Evolutionary conservation across 306 rosid genomes (phyloP).

Genomic region (Vigna reflexopilosa): DNA sequence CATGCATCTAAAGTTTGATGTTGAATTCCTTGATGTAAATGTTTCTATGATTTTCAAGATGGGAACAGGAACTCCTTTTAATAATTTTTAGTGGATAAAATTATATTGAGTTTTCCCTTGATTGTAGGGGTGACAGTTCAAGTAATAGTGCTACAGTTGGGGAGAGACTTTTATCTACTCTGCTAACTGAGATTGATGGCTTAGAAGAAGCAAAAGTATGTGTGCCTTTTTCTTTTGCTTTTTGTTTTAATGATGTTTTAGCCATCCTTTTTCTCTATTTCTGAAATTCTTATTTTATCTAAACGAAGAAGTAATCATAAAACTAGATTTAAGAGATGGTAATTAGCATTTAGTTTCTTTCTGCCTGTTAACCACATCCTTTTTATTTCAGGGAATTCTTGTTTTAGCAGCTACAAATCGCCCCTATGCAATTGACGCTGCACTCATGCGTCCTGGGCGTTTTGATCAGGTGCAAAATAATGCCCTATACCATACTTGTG

Average conservation of each 20-base stretch:
- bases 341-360: conserved; percentile 27
- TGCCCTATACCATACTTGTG: neutral
- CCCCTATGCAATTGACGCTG: conserved; percentile 87
- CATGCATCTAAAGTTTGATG: conserved; percentile 14
- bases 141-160: conserved; percentile 67
- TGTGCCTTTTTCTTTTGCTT: conserved; percentile 9
- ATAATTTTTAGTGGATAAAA: conserved; percentile 22
- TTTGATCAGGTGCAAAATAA: conserved; percentile 73
- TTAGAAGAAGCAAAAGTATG: conserved; percentile 89
- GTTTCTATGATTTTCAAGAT: neutral
- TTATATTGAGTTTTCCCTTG: conserved; percentile 31
- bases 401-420: conserved; percentile 98
- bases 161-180: conserved; percentile 92
- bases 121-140: conserved; percentile 81
- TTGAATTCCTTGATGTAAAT: neutral
- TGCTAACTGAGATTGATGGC: conserved; percentile 97
- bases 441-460: conserved; percentile 95
- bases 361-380: conserved; percentile 12
- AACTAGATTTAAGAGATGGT: conserved; percentile 35
- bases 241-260: conserved; percentile 1
- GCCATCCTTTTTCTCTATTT: conserved; percentile 3
- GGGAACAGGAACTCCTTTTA: neutral
- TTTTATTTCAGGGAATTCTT: conserved; percentile 74
- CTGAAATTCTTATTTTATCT: conserved; percentile 14
- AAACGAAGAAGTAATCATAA: conserved; percentile 11